A percentile compares a stretch with the other conserved stretches of the same genome.
These are phyloP conservation scores for Lodderomyces jiufengensis DNA, from an alignment of 1,139 yeast species.

Conservation along the genomic window DNA sequence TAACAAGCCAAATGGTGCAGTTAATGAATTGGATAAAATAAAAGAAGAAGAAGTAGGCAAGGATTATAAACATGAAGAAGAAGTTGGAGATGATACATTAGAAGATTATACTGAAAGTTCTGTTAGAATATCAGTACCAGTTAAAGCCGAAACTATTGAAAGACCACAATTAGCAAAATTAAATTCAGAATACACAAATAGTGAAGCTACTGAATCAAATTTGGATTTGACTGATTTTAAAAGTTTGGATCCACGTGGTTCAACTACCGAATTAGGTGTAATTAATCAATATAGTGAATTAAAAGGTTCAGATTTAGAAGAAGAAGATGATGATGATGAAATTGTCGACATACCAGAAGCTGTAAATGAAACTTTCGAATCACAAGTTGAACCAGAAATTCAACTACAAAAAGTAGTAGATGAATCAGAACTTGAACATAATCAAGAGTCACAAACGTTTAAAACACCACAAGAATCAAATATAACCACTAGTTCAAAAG, in stretches of 20 bases:
- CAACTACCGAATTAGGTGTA: constrained; percentile 20
- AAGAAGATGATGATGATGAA: neutral
- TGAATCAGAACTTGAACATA: neutral
- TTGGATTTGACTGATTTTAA: constrained; percentile 5
- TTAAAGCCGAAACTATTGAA: neutral
- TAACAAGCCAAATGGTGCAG: constrained; percentile 4
- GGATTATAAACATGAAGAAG: constrained; percentile 5
- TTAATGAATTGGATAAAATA: constrained; percentile 11
- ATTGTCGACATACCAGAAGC: neutral
- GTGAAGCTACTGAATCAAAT: constrained; percentile 7
- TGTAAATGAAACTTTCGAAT: too few species aligned
- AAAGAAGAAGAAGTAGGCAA: neutral
- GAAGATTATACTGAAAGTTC: neutral
- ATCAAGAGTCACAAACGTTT: too few species aligned
- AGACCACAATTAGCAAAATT: neutral
- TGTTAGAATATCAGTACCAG: constrained; percentile 1
- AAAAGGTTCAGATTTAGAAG: neutral
- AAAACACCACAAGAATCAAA: too few species aligned
- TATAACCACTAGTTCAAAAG: too few species aligned
- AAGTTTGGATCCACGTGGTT: constrained; percentile 10
- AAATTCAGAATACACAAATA: neutral
- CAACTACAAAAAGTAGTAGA: neutral
- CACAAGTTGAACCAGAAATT: too few species aligned
- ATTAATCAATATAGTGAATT: constrained; percentile 19
- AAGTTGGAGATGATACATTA: constrained; percentile 1